Percentiles rank a stretch among this genome's conserved stretches.
Conservation (phyloP, 2,329 filamentous ascomycete genomes). For the Ceratocystis cacaofunesta region DNA sequence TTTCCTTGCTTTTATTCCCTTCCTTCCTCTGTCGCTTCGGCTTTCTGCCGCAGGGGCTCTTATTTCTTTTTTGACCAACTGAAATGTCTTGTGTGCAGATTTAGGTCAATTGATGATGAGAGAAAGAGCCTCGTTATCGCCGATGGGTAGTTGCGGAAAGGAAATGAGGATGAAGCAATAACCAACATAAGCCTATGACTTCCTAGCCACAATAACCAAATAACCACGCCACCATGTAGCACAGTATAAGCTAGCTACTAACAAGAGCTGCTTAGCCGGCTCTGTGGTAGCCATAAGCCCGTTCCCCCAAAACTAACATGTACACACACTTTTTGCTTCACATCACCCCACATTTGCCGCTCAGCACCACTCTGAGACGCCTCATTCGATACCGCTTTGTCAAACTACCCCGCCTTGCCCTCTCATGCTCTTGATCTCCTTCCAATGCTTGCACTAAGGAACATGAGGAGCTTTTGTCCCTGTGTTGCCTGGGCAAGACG, state of each 20-base stretch:
- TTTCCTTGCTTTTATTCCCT: slow-evolving; percentile 4
- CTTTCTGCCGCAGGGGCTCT: neutral
- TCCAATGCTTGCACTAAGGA: neutral
- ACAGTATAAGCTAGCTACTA: neutral
- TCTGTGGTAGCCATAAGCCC: neutral
- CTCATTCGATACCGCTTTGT: slow-evolving; percentile 6
- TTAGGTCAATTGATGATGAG: neutral
- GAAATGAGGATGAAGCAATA: neutral
- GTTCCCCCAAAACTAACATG: neutral
- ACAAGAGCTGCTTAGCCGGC: neutral
- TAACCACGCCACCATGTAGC: neutral
- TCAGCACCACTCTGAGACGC: slow-evolving; percentile 8
- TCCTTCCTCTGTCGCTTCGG: neutral
- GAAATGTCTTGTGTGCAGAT: neutral
- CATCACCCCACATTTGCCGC: slow-evolving; percentile 9
- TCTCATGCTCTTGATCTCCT: neutral
- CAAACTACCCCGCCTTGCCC: slow-evolving; percentile 6
- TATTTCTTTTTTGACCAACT: neutral
- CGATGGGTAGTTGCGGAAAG: too few relatives aligned
- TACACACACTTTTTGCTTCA: slow-evolving; percentile 8
- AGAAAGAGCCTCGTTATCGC: too few relatives aligned
- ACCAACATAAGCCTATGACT: neutral
- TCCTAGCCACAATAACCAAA: neutral
- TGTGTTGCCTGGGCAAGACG: neutral
- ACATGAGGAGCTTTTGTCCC: slow-evolving; percentile 1